phyloP scores from a whole-genome alignment of 139 green algal genomes.

The Diplosphaera chodatii region DNA sequence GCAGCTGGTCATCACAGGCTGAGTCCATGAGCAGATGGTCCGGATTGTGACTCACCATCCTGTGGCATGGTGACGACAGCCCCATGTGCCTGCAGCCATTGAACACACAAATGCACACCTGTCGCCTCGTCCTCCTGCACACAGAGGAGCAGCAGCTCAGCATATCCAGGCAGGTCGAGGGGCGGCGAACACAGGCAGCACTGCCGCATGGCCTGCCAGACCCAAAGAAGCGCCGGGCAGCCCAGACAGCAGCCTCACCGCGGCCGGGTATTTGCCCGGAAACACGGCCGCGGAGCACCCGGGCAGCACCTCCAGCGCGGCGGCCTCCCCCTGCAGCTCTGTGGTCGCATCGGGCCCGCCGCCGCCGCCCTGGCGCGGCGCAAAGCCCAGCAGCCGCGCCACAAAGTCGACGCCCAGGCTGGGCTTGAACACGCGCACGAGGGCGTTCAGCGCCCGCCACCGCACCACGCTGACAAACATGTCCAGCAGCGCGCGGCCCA shows the following conservation, averaged over 20 bases:
- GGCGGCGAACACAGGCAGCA: conserved; percentile 1
- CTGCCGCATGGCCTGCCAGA: conserved; percentile 1
- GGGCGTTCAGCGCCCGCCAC: conserved; percentile 41
- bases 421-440: conserved; percentile 53
- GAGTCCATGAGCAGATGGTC: background rate
- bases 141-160: conserved; percentile 14
- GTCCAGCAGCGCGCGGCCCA: conserved; percentile 72
- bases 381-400: conserved; percentile 54
- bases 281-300: conserved; percentile 37
- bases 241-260: conserved; percentile 1
- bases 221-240: too few species aligned
- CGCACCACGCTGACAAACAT: conserved; percentile 41
- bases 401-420: conserved; percentile 43
- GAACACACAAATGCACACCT: conserved; percentile 30
- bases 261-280: conserved; percentile 4
- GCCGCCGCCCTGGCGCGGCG: conserved; percentile 3
- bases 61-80: conserved; percentile 31
- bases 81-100: conserved; percentile 49
- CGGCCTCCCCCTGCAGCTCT: conserved; percentile 2
- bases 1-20: too few species aligned
- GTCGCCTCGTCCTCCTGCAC: conserved; percentile 20
- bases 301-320: conserved; percentile 22
- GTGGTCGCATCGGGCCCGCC: background rate
- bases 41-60: background rate
- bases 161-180: conserved; percentile 20